phyloP scores from a whole-genome alignment of 306 rosid species.

The Quercus suber region DNA sequence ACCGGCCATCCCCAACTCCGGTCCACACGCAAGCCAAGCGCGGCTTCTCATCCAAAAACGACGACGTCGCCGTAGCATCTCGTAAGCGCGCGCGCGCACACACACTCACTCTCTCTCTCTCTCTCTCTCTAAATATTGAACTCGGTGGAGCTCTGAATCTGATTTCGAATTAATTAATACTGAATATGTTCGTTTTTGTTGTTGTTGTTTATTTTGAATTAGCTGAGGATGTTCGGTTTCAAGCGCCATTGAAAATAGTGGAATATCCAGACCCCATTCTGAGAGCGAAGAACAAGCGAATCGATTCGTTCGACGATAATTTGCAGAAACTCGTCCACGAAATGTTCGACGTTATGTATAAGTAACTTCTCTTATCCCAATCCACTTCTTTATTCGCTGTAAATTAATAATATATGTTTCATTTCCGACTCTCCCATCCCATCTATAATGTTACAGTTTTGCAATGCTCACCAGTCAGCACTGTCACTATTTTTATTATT shows the following conservation, averaged over 20 bases:
- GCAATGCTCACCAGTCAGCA: too few species aligned
- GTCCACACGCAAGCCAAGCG: constrained; percentile 50
- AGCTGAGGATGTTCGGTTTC: constrained; percentile 72
- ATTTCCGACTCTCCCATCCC: too few species aligned
- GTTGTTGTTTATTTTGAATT: neutral
- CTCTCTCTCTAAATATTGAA: neutral
- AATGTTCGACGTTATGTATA: constrained; percentile 94
- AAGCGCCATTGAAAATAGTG: constrained; percentile 62
- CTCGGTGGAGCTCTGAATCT: neutral
- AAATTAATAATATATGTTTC: too few species aligned
- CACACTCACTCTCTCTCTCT: neutral
- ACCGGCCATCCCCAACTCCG: constrained; percentile 11
- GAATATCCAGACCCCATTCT: constrained; percentile 74
- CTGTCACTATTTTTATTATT: too few species aligned
- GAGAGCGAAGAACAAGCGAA: constrained; percentile 73
- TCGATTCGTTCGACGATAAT: constrained; percentile 63
- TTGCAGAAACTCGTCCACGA: constrained; percentile 67
- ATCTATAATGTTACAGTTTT: too few species aligned
- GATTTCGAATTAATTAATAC: neutral
- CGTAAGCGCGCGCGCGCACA: constrained; percentile 35
- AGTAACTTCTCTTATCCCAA: constrained; percentile 37
- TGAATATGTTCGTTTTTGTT: neutral
- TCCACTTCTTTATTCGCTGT: neutral
- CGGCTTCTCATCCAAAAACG: constrained; percentile 43
- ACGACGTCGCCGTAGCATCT: constrained; percentile 50